Conservation (phyloP, 2,329 filamentous ascomycete genomes). For the Grosmannia penicillata region DNA sequence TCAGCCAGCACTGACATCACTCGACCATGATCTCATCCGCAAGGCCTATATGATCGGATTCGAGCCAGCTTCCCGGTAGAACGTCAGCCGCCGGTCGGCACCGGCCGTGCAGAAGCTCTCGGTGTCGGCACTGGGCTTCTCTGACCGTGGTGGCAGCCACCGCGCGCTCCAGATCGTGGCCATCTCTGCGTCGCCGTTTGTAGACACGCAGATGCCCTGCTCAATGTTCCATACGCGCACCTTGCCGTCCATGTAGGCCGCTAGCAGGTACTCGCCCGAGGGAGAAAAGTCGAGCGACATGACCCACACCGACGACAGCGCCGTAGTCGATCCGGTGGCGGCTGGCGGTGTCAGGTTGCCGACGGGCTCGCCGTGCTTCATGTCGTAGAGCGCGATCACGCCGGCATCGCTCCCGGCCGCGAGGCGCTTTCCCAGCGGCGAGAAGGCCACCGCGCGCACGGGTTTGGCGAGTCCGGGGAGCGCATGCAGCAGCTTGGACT, state of each 20-base stretch:
- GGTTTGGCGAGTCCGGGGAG: slow-evolving; percentile 77
- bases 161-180: slow-evolving; percentile 67
- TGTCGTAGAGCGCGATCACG: slow-evolving; percentile 84
- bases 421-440: slow-evolving; percentile 67
- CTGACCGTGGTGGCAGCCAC: slow-evolving; percentile 59
- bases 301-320: slow-evolving; percentile 53
- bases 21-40: too few species aligned
- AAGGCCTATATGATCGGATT: slow-evolving; percentile 9
- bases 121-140: slow-evolving; percentile 22
- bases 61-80: slow-evolving; percentile 60
- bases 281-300: slow-evolving; percentile 85
- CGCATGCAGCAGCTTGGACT: slow-evolving; percentile 71
- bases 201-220: slow-evolving; percentile 70
- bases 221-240: slow-evolving; percentile 94
- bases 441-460: slow-evolving; percentile 75
- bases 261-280: slow-evolving; percentile 81
- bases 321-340: slow-evolving; percentile 6
- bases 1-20: too few species aligned
- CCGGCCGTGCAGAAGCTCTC: slow-evolving; percentile 69
- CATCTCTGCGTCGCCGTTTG: slow-evolving; percentile 80
- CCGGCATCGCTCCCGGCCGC: slow-evolving; percentile 82
- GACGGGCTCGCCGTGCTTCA: slow-evolving; percentile 81
- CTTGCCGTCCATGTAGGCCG: slow-evolving; percentile 81
- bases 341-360: slow-evolving; percentile 50
- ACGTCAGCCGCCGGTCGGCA: slow-evolving; percentile 58